Base-by-base conservation (phyloP, 129 eudicot genomes). In the Helichrysum umbraculigerum region DNA sequence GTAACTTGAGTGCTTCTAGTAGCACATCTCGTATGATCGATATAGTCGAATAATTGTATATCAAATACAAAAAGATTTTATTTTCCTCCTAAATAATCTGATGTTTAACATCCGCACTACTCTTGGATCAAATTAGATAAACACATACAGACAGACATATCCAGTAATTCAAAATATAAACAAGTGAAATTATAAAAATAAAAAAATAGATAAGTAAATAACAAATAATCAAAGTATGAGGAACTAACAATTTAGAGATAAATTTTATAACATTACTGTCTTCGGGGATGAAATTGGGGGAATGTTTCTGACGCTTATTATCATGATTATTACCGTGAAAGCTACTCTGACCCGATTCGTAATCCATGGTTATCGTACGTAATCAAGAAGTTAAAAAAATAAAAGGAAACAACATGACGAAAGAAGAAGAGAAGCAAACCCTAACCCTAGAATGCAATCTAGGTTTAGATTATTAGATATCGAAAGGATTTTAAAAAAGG, bases 241-340 rank as follows among this genome's bases (percentile, higher is more conserved):
- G 65, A 70, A 71, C 76, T 52, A 52, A 71, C 76, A 29, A 71
- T 39, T 71, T 71, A 30, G 64, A 3, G 47, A 54, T 30, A n/a
- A 1, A 52, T 8, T 19, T 47, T 51, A 47, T 5, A 3, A 19
- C 75, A n/a, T 15, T 28, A 70, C 5, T 70, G 16, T 44, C 51
- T 44, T 71, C 39, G 54, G 34, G 7, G 52, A 17, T 54, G 50
- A 25, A 52, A 54, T 33, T 42, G 29, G 29, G 7, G 33, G 11
- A 5, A 37, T 37, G 42, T 17, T 52, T 70, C 25, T 16, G 28
- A 28, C 15, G 61, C 4, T 50, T 50, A 17, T 52, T 52, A 17
- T 51, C 2, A 51, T 4, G 19, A 47, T 47, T 50, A 70, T 16
- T 14, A 57, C 2, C 10, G 25, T 39, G 28, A 32, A 28, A 15